Base-by-base conservation (phyloP, 176 grass and related monocot genomes). In the Oropetium thomaeum region DNA sequence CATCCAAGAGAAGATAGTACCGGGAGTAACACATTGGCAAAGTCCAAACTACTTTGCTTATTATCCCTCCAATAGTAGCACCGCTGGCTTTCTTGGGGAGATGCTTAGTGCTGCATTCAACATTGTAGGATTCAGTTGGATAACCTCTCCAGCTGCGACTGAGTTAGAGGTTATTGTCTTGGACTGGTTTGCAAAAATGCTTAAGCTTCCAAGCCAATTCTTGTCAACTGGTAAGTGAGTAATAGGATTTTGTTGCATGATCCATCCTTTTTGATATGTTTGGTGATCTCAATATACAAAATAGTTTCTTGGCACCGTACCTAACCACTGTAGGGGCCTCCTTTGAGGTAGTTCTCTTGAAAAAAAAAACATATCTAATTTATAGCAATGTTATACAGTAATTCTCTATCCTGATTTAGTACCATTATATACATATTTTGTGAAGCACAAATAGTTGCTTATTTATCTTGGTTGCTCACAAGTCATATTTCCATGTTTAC, bases 1-100 rank as follows among this genome's bases (percentile, higher is more conserved):
- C 72, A 83, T 92, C 49, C 76, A 8, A 4, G 68, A 84, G 29
- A 69, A 91, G 70, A 95, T 95, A 35, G 22, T 94, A 65, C 91
- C 91, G 0, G 91, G 91, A 43, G 45, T 90, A 29, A 94, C 91
- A 25, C 91, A 94, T 45, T 94, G 91, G 91, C 91, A 94, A 60
- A 94, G 85, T 78, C 91, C 91, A 23, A 88, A 85, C 52, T 91
- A 75, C 55, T 91, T 69, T 71, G 88, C 88, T 1, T 89, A 96
- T 40, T 92, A 92, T 62, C 89, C 76, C 34, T 75, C 83, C 28
- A 92, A 88, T 42, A 90, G 79, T 15, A 96, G 92, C 80, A 96
- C 83, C 5, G 92, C 89, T 37, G 92, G 92, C 17, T 96, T 96
- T 73, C 69, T 96, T 13, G 92, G 89, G 15, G 86, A 96, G 80